A percentile compares a stretch with the other conserved stretches of the same genome.
These are phyloP conservation scores for Allomyces macrogynus DNA, from an alignment of 192 early-diverging fungal species.

Conservation along the genomic window DNA sequence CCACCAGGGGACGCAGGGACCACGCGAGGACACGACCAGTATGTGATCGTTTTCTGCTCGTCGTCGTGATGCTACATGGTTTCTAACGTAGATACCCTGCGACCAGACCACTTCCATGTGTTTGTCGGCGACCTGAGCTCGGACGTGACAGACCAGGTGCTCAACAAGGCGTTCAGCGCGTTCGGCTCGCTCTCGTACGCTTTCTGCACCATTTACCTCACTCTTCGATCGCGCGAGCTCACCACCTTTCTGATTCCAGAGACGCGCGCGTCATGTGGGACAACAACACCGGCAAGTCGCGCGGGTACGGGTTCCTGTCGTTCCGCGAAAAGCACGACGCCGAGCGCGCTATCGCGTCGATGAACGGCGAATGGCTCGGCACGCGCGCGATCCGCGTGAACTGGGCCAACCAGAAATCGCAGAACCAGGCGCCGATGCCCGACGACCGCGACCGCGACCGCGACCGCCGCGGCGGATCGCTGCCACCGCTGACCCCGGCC, in stretches of 20 bases:
- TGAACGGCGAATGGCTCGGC: conserved; percentile 81
- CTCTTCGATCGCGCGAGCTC: neutral
- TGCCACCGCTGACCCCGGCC: neutral
- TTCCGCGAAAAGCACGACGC: conserved; percentile 74
- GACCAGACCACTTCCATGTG: conserved; percentile 51
- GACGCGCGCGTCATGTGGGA: conserved; percentile 94
- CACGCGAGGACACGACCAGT: conserved; percentile 47
- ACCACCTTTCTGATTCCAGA: conserved; percentile 14
- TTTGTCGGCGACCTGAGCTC: conserved; percentile 84
- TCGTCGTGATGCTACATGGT: neutral
- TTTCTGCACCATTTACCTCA: neutral
- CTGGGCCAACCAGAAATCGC: conserved; percentile 77
- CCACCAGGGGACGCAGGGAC: conserved; percentile 16
- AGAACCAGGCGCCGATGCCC: conserved; percentile 4
- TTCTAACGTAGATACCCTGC: neutral
- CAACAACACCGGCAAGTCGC: conserved; percentile 60
- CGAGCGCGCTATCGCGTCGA: conserved; percentile 58
- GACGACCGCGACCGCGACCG: conserved; percentile 8
- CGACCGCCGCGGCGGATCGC: conserved; percentile 6
- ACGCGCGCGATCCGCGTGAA: conserved; percentile 71
- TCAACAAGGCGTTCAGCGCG: conserved; percentile 50
- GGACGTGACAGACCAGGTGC: conserved; percentile 67
- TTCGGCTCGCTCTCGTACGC: conserved; percentile 60
- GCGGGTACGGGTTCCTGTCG: conserved; percentile 81
- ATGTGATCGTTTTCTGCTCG: conserved; percentile 1